These are phyloP conservation scores for Tricholoma saponaceum DNA, from an alignment of 768 basidiomycete species.

Conservation along the genomic window DNA sequence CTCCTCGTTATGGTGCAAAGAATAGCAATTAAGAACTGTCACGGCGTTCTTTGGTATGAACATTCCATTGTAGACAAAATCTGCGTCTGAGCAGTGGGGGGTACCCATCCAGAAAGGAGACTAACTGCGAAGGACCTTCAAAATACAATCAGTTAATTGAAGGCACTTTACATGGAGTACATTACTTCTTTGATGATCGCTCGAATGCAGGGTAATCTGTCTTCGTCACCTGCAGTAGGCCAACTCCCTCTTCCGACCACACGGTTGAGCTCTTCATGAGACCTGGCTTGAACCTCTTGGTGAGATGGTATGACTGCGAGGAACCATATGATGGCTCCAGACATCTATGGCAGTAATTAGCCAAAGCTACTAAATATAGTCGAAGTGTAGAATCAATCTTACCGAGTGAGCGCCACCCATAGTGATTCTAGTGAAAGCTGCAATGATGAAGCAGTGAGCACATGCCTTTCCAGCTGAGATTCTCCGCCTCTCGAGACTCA, in stretches of 20 bases:
- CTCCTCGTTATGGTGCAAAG: conserved; percentile 29
- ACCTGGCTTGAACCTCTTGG: conserved; percentile 22
- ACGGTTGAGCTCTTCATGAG: conserved; percentile 27
- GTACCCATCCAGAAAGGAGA: conserved; percentile 35
- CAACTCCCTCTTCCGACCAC: conserved; percentile 23
- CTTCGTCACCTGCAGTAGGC: conserved; percentile 26
- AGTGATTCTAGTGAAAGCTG: conserved; percentile 38
- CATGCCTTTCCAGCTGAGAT: conserved; percentile 34
- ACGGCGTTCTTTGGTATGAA: conserved; percentile 36
- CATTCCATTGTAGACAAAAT: conserved; percentile 36
- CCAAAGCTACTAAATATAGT: background rate
- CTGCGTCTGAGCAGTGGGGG: conserved; percentile 32
- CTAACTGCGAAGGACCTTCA: conserved; percentile 31
- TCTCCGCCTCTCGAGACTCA: conserved; percentile 26
- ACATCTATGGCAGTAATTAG: conserved; percentile 18
- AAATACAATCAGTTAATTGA: background rate
- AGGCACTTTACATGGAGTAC: background rate
- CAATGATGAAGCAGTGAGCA: conserved; percentile 31
- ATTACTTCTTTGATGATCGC: conserved; percentile 25
- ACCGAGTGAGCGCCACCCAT: conserved; percentile 41
- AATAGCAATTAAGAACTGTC: conserved; percentile 35
- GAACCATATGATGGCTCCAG: conserved; percentile 34
- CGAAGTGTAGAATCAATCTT: conserved; percentile 3
- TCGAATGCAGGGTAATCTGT: conserved; percentile 29
- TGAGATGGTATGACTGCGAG: conserved; percentile 28